These are phyloP conservation scores for Encephalitozoon hellem DNA, from an alignment of 371 early-diverging fungal genomes.

Conservation along the genomic window DNA sequence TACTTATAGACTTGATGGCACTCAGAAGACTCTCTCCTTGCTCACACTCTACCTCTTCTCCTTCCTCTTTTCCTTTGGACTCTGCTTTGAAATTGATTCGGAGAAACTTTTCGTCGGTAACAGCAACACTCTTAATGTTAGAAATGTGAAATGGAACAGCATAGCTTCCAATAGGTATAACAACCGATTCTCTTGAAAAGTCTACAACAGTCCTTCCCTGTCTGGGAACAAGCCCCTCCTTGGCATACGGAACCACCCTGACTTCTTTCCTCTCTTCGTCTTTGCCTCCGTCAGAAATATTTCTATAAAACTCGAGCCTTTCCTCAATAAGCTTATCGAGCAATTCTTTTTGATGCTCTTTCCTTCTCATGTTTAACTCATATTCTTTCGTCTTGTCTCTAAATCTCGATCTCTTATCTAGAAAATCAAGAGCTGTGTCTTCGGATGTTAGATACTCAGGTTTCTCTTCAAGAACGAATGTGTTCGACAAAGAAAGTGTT, in stretches of 20 bases:
- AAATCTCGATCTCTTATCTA: conserved; percentile 42
- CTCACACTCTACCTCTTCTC: conserved; percentile 71
- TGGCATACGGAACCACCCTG: conserved; percentile 43
- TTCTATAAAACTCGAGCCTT: conserved; percentile 47
- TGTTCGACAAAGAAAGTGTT: conserved; percentile 29
- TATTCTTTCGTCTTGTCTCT: conserved; percentile 55
- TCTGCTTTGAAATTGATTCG: conserved; percentile 87
- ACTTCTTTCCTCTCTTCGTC: conserved; percentile 26
- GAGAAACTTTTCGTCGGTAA: conserved; percentile 78
- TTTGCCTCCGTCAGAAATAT: conserved; percentile 8
- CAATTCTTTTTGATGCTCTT: conserved; percentile 62
- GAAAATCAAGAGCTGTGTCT: conserved; percentile 28
- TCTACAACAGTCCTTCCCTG: conserved; percentile 73
- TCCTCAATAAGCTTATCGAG: conserved; percentile 60
- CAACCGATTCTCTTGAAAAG: conserved; percentile 70
- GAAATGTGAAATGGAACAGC: conserved; percentile 96
- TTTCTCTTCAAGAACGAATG: conserved; percentile 28
- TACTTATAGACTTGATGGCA: conserved; percentile 46
- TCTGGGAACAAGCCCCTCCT: conserved; percentile 53
- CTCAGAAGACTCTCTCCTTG: conserved; percentile 63
- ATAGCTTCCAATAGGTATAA: conserved; percentile 86
- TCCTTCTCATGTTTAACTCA: conserved; percentile 54
- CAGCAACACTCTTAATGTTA: conserved; percentile 81
- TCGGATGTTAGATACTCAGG: conserved; percentile 28
- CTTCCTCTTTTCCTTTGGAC: conserved; percentile 68